Percentiles rank a stretch among this genome's conserved stretches.
Evolutionary conservation across 2,329 filamentous ascomycete genomes (phyloP).

Genomic region (Camptophora hylomeconis): DNA sequence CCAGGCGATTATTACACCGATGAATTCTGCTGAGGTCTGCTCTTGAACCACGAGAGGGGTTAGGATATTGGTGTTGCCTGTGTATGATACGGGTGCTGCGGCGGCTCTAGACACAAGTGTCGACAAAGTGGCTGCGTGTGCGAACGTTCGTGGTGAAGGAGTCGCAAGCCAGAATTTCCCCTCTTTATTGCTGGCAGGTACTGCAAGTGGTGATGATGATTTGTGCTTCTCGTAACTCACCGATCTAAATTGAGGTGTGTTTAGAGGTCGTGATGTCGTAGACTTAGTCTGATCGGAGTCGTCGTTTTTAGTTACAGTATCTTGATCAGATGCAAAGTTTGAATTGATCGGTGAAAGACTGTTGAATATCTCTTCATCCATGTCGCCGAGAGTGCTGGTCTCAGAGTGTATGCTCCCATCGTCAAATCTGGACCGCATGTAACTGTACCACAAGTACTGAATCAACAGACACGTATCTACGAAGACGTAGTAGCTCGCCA

Average conservation of each 20-base stretch:
- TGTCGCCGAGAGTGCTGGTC: conserved; percentile 18
- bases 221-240: conserved; percentile 15
- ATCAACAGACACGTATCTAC: conserved; percentile 50
- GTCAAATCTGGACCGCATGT: conserved; percentile 37
- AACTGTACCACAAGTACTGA: conserved; percentile 55
- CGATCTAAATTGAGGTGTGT: conserved; percentile 11
- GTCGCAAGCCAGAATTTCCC: conserved; percentile 14
- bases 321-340: conserved; percentile 13
- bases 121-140: conserved; percentile 32
- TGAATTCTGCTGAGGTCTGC: conserved; percentile 25
- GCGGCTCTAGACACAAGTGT: conserved; percentile 30
- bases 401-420: conserved; percentile 19
- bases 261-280: conserved; percentile 1
- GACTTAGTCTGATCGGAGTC: conserved; percentile 7
- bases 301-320: conserved; percentile 6
- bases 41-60: conserved; percentile 8
- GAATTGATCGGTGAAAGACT: conserved; percentile 25
- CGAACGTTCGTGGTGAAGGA: conserved; percentile 30
- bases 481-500: conserved; percentile 53
- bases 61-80: no score
- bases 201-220: conserved; percentile 2
- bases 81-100: conserved; percentile 20
- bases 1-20: conserved; percentile 43
- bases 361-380: conserved; percentile 22
- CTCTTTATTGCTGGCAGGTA: conserved; percentile 1